phyloP scores from a whole-genome alignment of 345 rosid genomes.

The Sapria himalayana region DNA sequence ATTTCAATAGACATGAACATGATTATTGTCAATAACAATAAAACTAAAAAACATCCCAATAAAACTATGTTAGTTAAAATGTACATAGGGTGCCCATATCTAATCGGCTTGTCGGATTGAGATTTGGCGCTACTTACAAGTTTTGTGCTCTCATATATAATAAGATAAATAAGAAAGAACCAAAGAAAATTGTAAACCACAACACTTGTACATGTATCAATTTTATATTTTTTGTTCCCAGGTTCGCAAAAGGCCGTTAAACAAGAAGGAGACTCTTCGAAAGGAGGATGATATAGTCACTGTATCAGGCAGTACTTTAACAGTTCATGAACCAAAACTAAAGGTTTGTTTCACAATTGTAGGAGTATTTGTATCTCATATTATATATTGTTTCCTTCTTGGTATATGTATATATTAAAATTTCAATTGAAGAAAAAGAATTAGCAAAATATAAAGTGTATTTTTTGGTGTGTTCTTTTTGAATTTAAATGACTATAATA shows the following conservation, averaged over 20 bases:
- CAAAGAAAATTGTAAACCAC: too few species aligned
- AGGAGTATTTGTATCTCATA: neutral
- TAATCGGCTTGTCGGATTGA: too few species aligned
- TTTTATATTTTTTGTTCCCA: conserved; percentile 9
- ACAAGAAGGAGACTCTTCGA: conserved; percentile 66
- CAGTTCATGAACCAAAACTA: conserved; percentile 84
- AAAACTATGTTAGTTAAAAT: too few species aligned
- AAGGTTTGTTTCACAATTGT: conserved; percentile 38
- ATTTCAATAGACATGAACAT: too few species aligned
- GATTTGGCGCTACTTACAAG: too few species aligned
- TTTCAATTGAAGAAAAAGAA: conserved; percentile 4
- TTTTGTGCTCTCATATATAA: too few species aligned
- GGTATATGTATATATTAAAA: neutral
- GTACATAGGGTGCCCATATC: too few species aligned
- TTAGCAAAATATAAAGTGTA: neutral
- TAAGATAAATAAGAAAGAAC: too few species aligned
- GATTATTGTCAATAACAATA: too few species aligned
- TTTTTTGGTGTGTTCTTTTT: conserved; percentile 1
- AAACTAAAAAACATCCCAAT: too few species aligned
- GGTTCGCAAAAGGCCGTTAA: conserved; percentile 94
- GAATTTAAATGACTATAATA: conserved; percentile 5
- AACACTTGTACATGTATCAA: too few species aligned
- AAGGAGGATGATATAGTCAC: conserved; percentile 91
- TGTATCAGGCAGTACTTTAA: conserved; percentile 45
- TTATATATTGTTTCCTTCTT: neutral